A percentile compares a stretch with the other conserved stretches of the same genome.
phyloP scores from a whole-genome alignment of 345 rosid species.

The Hypericum perforatum region DNA sequence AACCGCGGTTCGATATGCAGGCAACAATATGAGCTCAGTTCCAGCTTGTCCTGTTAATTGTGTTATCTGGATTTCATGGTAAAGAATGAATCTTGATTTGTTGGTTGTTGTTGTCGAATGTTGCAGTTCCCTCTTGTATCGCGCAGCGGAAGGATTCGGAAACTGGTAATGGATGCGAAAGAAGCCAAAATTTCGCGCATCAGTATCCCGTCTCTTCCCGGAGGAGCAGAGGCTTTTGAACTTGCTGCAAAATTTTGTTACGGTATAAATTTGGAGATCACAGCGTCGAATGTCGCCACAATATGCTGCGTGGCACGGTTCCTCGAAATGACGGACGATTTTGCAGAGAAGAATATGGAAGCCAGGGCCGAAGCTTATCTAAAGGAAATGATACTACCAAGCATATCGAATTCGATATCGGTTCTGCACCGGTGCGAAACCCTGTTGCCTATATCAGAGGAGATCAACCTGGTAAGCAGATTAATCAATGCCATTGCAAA shows the following conservation, averaged over 20 bases:
- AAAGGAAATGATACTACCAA: slow-evolving; percentile 55
- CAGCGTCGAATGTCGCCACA: slow-evolving; percentile 57
- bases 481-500: slow-evolving; percentile 64
- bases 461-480: slow-evolving; percentile 55
- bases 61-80: too few species aligned
- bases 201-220: slow-evolving; percentile 54
- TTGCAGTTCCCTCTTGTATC: slow-evolving; percentile 90
- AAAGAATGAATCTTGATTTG: too few species aligned
- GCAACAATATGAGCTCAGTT: too few species aligned
- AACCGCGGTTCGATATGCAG: background rate
- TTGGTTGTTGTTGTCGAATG: background rate
- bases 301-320: slow-evolving; percentile 60
- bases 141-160: slow-evolving; percentile 77
- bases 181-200: slow-evolving; percentile 55
- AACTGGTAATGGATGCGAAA: slow-evolving; percentile 55
- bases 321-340: slow-evolving; percentile 91
- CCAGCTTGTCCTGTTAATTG: too few species aligned
- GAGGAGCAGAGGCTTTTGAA: slow-evolving; percentile 86
- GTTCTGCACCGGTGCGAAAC: slow-evolving; percentile 75
- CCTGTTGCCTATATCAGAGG: slow-evolving; percentile 67
- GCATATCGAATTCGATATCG: slow-evolving; percentile 53
- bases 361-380: slow-evolving; percentile 53
- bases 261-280: slow-evolving; percentile 63
- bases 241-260: slow-evolving; percentile 97
- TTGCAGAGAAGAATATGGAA: slow-evolving; percentile 65